phyloP scores from a whole-genome alignment of 495 filamentous ascomycete genomes.

The Neurospora intermedia region DNA sequence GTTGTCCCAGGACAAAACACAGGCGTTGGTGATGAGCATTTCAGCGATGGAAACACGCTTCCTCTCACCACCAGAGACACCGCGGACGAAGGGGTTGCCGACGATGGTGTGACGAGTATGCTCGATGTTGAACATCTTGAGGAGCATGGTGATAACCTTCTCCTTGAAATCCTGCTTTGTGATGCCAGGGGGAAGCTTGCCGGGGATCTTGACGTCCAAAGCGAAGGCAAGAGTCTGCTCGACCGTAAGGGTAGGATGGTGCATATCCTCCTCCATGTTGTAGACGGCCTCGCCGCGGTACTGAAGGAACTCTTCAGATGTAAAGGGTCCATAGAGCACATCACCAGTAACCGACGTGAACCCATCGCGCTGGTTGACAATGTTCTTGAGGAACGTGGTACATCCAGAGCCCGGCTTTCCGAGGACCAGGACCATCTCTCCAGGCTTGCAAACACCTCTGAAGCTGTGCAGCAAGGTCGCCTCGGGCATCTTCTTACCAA shows the following conservation, averaged over 20 bases:
- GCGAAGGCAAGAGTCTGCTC: constrained; percentile 77
- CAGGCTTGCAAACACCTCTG: constrained; percentile 49
- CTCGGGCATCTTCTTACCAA: constrained; percentile 51
- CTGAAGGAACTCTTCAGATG: constrained; percentile 42
- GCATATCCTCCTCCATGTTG: constrained; percentile 74
- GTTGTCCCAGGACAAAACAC: constrained; percentile 74
- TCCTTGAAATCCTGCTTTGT: constrained; percentile 60
- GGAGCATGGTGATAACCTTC: constrained; percentile 54
- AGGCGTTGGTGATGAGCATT: constrained; percentile 61
- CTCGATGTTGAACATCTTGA: constrained; percentile 82
- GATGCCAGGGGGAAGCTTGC: constrained; percentile 56
- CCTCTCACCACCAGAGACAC: constrained; percentile 77
- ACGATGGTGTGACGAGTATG: constrained; percentile 75
- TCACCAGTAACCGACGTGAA: constrained; percentile 70
- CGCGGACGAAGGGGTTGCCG: constrained; percentile 69
- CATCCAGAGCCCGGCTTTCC: constrained; percentile 81
- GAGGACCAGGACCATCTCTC: constrained; percentile 86
- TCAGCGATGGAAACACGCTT: constrained; percentile 69
- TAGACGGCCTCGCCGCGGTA: constrained; percentile 81
- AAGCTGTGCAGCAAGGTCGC: constrained; percentile 50
- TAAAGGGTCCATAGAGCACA: constrained; percentile 69
- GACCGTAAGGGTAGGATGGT: constrained; percentile 72
- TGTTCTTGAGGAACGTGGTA: constrained; percentile 77
- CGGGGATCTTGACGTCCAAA: constrained; percentile 68
- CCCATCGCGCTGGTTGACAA: constrained; percentile 71